phyloP scores from a whole-genome alignment of 2,329 filamentous ascomycete genomes.

The Monilinia fructigena region DNA sequence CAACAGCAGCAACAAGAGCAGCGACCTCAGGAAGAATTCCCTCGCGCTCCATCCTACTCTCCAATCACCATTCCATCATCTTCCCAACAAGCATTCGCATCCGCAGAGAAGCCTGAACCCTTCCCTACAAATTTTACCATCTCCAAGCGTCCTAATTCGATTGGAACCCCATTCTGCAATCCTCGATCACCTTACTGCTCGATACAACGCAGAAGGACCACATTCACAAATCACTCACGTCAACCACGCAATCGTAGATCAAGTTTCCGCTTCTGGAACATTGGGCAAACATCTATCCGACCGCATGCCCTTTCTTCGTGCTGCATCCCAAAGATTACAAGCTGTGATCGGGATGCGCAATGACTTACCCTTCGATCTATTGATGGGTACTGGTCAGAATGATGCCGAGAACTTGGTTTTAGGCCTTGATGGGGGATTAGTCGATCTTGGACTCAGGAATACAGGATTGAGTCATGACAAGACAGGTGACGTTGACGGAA shows the following conservation, averaged over 20 bases:
- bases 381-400: constrained; percentile 4
- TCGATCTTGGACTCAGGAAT: not conserved
- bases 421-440: not conserved
- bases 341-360: constrained; percentile 32
- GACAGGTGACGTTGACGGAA: not conserved
- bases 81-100: not conserved
- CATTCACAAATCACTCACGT: not conserved
- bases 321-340: constrained; percentile 30
- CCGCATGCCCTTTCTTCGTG: constrained; percentile 27
- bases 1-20: not conserved
- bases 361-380: constrained; percentile 28
- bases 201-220: constrained; percentile 1
- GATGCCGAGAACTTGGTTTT: constrained; percentile 17
- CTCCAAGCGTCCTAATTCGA: constrained; percentile 3
- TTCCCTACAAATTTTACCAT: not conserved
- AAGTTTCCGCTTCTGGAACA: constrained; percentile 11
- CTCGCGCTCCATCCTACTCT: not conserved
- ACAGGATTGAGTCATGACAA: too few species aligned
- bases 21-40: not conserved
- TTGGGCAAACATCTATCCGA: constrained; percentile 25
- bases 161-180: not conserved
- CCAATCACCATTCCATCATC: not conserved
- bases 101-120: not conserved
- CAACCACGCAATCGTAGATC: not conserved
- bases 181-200: not conserved